Conservation (phyloP, 306 rosid species). For the Mucuna pruriens region DNA sequence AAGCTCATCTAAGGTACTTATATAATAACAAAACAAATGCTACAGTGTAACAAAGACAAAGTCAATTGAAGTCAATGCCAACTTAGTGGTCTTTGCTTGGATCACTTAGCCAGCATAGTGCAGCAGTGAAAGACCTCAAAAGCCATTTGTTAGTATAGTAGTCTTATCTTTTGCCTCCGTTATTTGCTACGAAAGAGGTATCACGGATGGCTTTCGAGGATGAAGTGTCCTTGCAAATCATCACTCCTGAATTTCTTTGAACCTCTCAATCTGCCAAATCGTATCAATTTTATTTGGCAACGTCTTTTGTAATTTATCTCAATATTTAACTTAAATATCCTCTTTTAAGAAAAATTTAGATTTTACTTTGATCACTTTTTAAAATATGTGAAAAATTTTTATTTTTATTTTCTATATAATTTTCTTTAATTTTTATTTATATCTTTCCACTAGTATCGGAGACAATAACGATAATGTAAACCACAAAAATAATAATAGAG, state of each 20-base stretch:
- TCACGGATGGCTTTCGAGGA: neutral
- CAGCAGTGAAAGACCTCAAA: slow-evolving; percentile 26
- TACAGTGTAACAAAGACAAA: neutral
- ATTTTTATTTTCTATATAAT: neutral
- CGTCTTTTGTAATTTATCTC: neutral
- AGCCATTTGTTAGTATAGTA: neutral
- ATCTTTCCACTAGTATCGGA: neutral
- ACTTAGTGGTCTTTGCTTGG: neutral
- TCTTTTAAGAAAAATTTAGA: neutral
- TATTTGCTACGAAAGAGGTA: neutral
- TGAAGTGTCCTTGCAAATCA: neutral
- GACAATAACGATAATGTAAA: too few species aligned
- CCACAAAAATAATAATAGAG: too few species aligned
- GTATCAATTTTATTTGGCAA: neutral
- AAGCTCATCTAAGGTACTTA: neutral
- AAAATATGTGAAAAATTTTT: neutral
- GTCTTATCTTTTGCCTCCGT: neutral
- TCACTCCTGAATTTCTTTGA: neutral
- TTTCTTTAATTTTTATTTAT: neutral
- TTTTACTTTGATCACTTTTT: neutral
- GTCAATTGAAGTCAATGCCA: slow-evolving; percentile 29
- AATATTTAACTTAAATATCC: neutral
- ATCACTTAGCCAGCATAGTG: slow-evolving; percentile 22
- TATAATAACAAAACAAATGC: neutral
- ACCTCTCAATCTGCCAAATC: neutral